Conservation (phyloP, 2,329 filamentous ascomycete species). For the Epichloe hybrida region DNA sequence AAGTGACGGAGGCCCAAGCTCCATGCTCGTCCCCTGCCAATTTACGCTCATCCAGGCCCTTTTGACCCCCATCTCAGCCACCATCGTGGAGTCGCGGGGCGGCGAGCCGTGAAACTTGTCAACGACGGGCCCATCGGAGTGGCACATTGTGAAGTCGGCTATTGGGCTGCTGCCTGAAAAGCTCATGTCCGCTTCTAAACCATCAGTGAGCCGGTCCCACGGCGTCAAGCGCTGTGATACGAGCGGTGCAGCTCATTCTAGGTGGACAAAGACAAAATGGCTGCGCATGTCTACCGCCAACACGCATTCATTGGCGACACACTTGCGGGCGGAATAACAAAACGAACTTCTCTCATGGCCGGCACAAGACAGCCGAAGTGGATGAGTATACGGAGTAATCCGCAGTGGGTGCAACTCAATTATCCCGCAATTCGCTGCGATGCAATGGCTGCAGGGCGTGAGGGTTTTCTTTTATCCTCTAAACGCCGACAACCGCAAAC, state of each 20-base stretch:
- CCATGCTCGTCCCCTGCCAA: not conserved
- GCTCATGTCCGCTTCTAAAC: too few relatives aligned
- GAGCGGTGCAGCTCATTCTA: too few relatives aligned
- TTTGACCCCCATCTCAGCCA: not conserved
- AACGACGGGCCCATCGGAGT: too few relatives aligned
- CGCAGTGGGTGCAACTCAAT: not conserved
- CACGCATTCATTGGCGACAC: too few relatives aligned
- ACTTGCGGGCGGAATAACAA: too few relatives aligned
- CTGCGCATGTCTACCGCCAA: too few relatives aligned
- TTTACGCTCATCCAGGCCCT: not conserved
- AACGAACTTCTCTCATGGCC: not conserved
- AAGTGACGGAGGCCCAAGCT: not conserved
- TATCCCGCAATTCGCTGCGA: not conserved
- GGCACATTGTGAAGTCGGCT: too few relatives aligned
- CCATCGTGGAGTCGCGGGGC: slow-evolving; percentile 1
- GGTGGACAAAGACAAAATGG: too few relatives aligned
- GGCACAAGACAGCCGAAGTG: not conserved
- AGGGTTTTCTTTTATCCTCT: not conserved
- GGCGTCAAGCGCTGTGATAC: too few relatives aligned
- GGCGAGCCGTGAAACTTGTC: not conserved
- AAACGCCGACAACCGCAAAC: not conserved
- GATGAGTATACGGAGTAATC: not conserved
- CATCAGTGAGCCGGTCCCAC: too few relatives aligned
- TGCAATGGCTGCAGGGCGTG: not conserved
- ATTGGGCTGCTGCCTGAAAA: too few relatives aligned